phyloP scores from a whole-genome alignment of 495 filamentous ascomycete species.

The Penicillium cataractarum region DNA sequence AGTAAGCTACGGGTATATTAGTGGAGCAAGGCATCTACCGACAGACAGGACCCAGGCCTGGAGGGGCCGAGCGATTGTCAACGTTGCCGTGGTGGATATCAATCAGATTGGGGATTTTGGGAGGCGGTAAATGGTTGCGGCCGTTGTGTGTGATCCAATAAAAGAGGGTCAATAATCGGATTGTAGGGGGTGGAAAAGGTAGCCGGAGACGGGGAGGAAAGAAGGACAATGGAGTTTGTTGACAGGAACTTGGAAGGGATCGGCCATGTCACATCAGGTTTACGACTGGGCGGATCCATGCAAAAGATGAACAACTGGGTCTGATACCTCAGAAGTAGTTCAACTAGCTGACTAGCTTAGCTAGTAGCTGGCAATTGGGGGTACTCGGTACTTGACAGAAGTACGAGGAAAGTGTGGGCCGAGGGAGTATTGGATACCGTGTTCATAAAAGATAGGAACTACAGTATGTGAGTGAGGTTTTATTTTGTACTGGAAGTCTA shows the following conservation, averaged over 20 bases:
- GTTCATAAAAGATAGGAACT: not conserved
- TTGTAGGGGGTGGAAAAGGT: not conserved
- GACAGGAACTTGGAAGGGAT: not conserved
- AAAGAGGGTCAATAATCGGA: not conserved
- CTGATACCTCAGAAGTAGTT: not conserved
- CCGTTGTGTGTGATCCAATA: not conserved
- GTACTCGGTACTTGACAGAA: not conserved
- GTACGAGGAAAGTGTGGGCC: not conserved
- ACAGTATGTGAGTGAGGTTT: not conserved
- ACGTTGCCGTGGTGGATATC: constrained; percentile 4
- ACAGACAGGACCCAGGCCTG: not conserved
- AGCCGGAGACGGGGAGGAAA: not conserved
- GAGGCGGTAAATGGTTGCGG: constrained; percentile 9
- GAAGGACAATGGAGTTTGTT: constrained; percentile 16
- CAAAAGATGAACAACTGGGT: not conserved
- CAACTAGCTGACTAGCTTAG: no score
- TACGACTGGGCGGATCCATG: not conserved
- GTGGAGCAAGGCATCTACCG: not conserved
- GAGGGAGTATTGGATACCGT: not conserved
- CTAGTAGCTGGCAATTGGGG: not conserved
- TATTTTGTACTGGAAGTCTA: no score
- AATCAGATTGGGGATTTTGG: not conserved
- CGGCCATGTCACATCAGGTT: constrained; percentile 17
- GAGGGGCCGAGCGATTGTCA: not conserved
- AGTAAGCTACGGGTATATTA: not conserved